Conservation (phyloP, 768 basidiomycete genomes). For the Leccinum subtestaceum region DNA sequence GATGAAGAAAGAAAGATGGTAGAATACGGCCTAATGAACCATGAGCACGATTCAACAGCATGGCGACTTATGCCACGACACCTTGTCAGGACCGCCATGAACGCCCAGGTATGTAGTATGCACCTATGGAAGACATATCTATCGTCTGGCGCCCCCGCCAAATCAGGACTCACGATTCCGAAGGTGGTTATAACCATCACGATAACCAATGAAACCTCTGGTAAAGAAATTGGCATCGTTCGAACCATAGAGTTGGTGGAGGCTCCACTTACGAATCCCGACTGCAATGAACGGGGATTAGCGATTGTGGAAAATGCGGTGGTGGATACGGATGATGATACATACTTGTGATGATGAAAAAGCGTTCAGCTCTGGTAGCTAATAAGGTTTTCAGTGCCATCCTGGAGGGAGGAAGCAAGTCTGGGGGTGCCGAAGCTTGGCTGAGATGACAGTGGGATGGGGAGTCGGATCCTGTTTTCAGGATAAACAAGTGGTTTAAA, state of each 20-base stretch:
- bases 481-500: too few species aligned
- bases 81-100: constrained; percentile 47
- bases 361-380: constrained; percentile 66
- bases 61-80: constrained; percentile 15
- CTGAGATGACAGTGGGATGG: constrained; percentile 11
- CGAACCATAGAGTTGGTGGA: not conserved
- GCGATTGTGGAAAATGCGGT: constrained; percentile 9
- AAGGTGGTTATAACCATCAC: constrained; percentile 73
- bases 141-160: not conserved
- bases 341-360: constrained; percentile 72
- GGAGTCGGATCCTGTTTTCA: not conserved
- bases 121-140: constrained; percentile 40
- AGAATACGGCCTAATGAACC: constrained; percentile 61
- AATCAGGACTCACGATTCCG: constrained; percentile 45
- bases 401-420: constrained; percentile 19
- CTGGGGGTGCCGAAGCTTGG: constrained; percentile 9
- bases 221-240: constrained; percentile 5
- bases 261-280: constrained; percentile 52
- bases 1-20: constrained; percentile 80
- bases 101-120: constrained; percentile 35
- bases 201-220: constrained; percentile 74
- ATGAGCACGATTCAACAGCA: constrained; percentile 10
- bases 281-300: constrained; percentile 35
- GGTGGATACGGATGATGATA: constrained; percentile 1
- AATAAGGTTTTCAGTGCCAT: constrained; percentile 75